Percentiles rank a stretch among this genome's conserved stretches.
phyloP scores from a whole-genome alignment of 257 asterid species.

The Datura wrightii region DNA sequence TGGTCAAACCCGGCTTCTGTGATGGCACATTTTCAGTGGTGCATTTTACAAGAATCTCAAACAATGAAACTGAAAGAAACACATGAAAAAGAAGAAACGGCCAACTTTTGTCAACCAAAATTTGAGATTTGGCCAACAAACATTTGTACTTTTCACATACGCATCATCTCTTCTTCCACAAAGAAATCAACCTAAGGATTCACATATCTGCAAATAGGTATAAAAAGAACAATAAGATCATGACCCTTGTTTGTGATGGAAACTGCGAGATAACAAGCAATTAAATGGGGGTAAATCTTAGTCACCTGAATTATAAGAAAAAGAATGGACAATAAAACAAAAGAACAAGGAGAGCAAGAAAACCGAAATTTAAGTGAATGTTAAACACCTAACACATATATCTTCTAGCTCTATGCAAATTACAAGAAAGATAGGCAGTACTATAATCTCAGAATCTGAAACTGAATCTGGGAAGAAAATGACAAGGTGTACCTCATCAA shows the following conservation, averaged over 20 bases:
- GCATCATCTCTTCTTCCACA: constrained; percentile 33
- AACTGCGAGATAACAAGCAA: background rate
- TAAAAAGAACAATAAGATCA: background rate
- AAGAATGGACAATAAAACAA: background rate
- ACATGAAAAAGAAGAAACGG: background rate
- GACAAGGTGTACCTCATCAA: constrained; percentile 29
- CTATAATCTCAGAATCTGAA: background rate
- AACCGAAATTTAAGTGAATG: background rate
- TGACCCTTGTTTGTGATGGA: background rate
- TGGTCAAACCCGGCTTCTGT: background rate
- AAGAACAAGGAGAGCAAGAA: background rate
- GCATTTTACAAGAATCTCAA: constrained; percentile 8
- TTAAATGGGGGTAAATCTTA: background rate
- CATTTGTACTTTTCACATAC: background rate
- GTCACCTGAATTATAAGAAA: background rate
- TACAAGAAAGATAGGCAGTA: background rate
- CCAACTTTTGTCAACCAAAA: background rate
- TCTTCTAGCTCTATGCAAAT: background rate
- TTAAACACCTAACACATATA: background rate
- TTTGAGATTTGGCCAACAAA: constrained; percentile 16
- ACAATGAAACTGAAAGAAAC: background rate
- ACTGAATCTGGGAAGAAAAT: background rate
- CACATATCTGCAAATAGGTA: background rate
- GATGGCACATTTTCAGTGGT: background rate
- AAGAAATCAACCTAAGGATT: background rate